Evolutionary conservation across 202 grass and related monocot genomes (phyloP).

Genomic region (Hordeum pubiflorum): DNA sequence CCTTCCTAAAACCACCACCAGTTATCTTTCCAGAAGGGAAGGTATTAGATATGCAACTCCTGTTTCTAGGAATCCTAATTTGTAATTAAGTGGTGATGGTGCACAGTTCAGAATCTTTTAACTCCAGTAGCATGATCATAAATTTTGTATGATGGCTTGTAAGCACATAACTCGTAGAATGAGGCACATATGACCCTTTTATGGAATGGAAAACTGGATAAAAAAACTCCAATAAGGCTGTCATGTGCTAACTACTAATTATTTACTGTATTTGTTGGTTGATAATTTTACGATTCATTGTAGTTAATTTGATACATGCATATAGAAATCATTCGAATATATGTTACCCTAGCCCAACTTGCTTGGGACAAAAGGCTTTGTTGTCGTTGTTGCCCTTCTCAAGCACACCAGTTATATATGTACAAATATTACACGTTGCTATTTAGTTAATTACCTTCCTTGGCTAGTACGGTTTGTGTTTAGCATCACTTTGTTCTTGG

Average conservation of each 20-base stretch:
- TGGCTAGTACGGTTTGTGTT: neutral
- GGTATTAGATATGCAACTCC: neutral
- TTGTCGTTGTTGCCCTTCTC: neutral
- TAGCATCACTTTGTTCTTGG: constrained; percentile 11
- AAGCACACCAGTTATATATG: constrained; percentile 14
- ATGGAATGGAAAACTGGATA: neutral
- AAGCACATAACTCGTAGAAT: neutral
- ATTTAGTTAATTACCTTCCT: neutral
- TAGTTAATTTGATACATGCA: neutral
- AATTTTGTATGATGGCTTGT: neutral
- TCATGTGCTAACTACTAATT: constrained; percentile 1
- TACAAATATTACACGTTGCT: neutral
- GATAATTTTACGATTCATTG: neutral
- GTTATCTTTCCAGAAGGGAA: neutral
- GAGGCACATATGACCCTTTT: neutral
- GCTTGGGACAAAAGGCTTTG: no score
- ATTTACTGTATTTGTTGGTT: neutral
- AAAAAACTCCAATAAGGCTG: neutral
- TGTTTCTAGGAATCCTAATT: neutral
- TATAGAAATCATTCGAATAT: neutral
- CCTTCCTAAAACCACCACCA: neutral
- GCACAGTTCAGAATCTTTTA: neutral
- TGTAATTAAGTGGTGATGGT: neutral
- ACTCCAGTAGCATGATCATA: neutral
- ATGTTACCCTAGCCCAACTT: neutral